phyloP scores from a whole-genome alignment of 2,329 filamentous ascomycete species.

The Coleophoma cylindrospora region DNA sequence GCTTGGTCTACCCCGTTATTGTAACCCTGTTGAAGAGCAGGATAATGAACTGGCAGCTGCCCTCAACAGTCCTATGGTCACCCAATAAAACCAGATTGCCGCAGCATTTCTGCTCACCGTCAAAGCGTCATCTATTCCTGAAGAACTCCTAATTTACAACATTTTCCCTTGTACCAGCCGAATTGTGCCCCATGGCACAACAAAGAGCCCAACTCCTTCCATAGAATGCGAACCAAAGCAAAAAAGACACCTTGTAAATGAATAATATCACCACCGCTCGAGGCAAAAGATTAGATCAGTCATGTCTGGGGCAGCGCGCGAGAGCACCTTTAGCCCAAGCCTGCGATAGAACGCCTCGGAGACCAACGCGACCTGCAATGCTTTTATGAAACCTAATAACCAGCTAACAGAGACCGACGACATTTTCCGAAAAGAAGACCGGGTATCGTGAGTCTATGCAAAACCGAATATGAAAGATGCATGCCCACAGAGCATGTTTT shows the following conservation, averaged over 20 bases:
- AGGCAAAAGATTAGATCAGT: conserved; percentile 10
- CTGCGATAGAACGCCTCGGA: conserved; percentile 13
- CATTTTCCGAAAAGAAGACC: conserved; percentile 21
- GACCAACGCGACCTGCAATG: conserved; percentile 17
- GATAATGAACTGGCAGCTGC: too few species aligned
- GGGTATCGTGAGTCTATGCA: conserved; percentile 29
- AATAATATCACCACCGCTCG: conserved; percentile 9
- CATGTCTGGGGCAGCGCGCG: too few species aligned
- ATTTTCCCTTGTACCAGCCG: conserved; percentile 2
- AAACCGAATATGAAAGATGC: conserved; percentile 24
- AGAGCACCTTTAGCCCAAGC: too few species aligned
- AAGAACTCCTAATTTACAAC: conserved; percentile 22
- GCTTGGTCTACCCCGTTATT: too few species aligned
- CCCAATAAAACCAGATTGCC: too few species aligned
- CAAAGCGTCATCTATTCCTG: conserved; percentile 17
- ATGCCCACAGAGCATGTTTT: conserved; percentile 15
- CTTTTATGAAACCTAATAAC: conserved; percentile 21
- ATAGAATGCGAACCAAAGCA: conserved; percentile 18
- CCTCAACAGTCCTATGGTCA: too few species aligned
- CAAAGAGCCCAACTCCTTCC: conserved; percentile 15
- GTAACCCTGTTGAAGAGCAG: too few species aligned
- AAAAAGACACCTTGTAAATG: conserved; percentile 22
- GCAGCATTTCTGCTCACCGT: not conserved
- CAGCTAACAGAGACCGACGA: conserved; percentile 14
- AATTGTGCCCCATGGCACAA: conserved; percentile 4